Evolutionary conservation across 2,329 filamentous ascomycete species (phyloP).

Genomic region (Fusarium buxicola): DNA sequence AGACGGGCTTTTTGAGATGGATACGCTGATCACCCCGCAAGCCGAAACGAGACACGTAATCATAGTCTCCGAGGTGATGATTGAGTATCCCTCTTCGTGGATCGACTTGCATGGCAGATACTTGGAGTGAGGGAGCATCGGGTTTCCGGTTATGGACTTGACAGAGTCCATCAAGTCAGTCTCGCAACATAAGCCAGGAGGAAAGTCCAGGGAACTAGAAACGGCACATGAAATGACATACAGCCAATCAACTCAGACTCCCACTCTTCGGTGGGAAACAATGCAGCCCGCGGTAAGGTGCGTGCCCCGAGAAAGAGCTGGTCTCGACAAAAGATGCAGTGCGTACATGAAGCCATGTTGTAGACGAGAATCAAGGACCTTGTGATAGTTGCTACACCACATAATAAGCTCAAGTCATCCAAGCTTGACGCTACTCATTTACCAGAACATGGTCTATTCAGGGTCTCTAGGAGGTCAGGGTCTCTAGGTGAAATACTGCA

Average conservation of each 20-base stretch:
- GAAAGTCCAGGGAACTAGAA: too few species aligned
- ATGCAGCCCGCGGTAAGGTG: not conserved
- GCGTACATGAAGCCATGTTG: not conserved
- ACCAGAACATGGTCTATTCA: too few species aligned
- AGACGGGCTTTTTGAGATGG: slow-evolving; percentile 3
- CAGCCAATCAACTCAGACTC: not conserved
- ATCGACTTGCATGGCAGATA: not conserved
- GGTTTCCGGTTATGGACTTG: not conserved
- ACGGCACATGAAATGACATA: too few species aligned
- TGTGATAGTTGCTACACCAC: too few species aligned
- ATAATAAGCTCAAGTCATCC: too few species aligned
- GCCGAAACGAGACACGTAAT: too few species aligned
- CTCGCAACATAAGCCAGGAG: too few species aligned
- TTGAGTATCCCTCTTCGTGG: not conserved
- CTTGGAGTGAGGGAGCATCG: not conserved
- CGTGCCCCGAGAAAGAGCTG: not conserved
- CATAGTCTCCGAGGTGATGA: too few species aligned
- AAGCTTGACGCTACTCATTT: too few species aligned
- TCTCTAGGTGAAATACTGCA: too few species aligned
- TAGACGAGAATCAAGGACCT: not conserved
- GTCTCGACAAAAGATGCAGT: not conserved
- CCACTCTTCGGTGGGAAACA: not conserved
- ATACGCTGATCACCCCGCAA: not conserved
- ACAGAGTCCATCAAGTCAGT: too few species aligned
- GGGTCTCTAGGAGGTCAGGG: too few species aligned